Evolutionary conservation across 2,329 filamentous ascomycete genomes (phyloP).

Genomic region (Didymella pinodella): DNA sequence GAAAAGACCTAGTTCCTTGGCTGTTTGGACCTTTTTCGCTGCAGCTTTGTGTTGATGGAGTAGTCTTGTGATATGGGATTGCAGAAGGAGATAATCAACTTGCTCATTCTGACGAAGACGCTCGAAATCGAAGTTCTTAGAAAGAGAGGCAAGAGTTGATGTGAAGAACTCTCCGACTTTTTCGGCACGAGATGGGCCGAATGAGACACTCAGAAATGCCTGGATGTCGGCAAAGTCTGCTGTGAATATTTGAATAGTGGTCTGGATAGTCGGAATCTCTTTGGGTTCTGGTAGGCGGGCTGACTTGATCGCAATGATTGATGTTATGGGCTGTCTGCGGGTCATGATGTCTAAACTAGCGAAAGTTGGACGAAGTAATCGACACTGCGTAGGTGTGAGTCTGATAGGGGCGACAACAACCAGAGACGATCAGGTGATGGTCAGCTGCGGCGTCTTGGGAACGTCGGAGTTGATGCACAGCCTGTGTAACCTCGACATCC

Average conservation of each 20-base stretch:
- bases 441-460: not conserved
- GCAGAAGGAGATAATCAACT: slow-evolving; percentile 9
- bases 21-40: not conserved
- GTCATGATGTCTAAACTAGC: not conserved
- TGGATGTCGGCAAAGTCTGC: slow-evolving; percentile 11
- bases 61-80: slow-evolving; percentile 8
- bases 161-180: slow-evolving; percentile 5
- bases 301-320: not conserved
- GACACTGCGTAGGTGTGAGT: not conserved
- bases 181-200: not conserved
- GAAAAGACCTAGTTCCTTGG: slow-evolving; percentile 2
- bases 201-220: slow-evolving; percentile 7
- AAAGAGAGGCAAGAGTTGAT: slow-evolving; percentile 8
- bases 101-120: slow-evolving; percentile 4
- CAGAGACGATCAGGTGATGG: not conserved
- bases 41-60: slow-evolving; percentile 4
- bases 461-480: not conserved
- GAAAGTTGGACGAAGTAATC: not conserved
- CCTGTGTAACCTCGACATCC: not conserved
- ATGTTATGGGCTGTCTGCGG: not conserved
- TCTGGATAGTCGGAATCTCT: slow-evolving; percentile 1
- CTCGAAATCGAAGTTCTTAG: not conserved
- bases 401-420: not conserved
- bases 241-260: slow-evolving; percentile 10
- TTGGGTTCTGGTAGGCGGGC: slow-evolving; percentile 9